These are phyloP conservation scores for Wolfiporia cocos DNA, from an alignment of 1,284 basidiomycete genomes.

Conservation along the genomic window DNA sequence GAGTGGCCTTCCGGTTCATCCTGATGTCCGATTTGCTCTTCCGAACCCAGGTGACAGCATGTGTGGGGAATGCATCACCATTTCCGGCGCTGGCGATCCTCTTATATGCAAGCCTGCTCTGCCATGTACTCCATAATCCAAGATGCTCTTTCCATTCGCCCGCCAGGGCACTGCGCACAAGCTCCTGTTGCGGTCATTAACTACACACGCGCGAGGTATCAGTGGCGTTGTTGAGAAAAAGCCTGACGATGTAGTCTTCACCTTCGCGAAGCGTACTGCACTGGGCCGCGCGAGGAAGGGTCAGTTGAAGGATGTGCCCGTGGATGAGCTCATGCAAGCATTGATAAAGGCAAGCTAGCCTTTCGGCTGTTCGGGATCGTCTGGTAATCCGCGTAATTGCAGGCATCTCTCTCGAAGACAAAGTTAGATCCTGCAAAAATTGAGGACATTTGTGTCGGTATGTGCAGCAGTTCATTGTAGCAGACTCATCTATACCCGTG, in stretches of 20 bases:
- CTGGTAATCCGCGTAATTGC: conserved; percentile 3
- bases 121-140: conserved; percentile 2
- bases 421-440: conserved; percentile 52
- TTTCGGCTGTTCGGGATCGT: not conserved
- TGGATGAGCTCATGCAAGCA: conserved; percentile 67
- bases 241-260: conserved; percentile 81
- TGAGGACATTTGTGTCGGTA: conserved; percentile 79
- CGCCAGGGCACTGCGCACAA: too few relatives aligned
- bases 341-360: conserved; percentile 52
- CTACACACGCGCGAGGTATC: conserved; percentile 40
- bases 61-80: conserved; percentile 9
- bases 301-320: conserved; percentile 69
- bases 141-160: conserved; percentile 19
- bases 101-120: too few relatives aligned
- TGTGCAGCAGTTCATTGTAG: conserved; percentile 15
- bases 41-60: not conserved
- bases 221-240: conserved; percentile 50
- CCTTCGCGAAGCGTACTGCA: conserved; percentile 77
- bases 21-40: conserved; percentile 1
- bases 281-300: conserved; percentile 77
- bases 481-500: not conserved
- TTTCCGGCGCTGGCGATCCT: conserved; percentile 4
- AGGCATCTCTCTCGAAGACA: conserved; percentile 44
- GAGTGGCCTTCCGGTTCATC: too few relatives aligned
- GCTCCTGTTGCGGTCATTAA: conserved; percentile 32